phyloP scores from a whole-genome alignment of 441 rosid species.

The Theobroma grandiflorum region DNA sequence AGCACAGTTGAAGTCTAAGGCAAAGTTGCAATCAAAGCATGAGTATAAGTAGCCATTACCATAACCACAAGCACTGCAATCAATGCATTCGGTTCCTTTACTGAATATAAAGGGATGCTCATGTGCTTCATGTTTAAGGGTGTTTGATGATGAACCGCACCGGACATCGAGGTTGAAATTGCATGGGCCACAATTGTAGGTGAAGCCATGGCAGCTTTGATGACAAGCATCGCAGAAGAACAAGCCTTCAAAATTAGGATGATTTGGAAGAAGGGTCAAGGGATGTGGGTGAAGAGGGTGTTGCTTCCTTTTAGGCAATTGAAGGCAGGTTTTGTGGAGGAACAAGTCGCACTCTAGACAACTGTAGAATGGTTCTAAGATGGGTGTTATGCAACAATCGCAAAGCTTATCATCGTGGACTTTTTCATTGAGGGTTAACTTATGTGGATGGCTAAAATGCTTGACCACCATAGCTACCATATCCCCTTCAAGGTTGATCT shows the following conservation, averaged over 20 bases:
- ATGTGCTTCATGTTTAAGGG: conserved; percentile 10
- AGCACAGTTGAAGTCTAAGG: background rate
- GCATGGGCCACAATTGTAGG: background rate
- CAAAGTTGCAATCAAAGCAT: background rate
- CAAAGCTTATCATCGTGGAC: background rate
- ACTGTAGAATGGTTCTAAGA: background rate
- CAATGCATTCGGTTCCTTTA: background rate
- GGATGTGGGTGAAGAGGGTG: conserved; percentile 20
- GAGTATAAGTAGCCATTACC: background rate
- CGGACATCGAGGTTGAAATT: conserved; percentile 5
- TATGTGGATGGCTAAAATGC: conserved; percentile 14
- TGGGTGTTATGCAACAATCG: background rate
- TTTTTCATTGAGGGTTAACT: background rate
- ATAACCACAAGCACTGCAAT: background rate
- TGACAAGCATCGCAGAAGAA: conserved; percentile 15
- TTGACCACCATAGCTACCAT: background rate
- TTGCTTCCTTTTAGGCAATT: conserved; percentile 19
- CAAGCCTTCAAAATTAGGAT: background rate
- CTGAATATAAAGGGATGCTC: background rate
- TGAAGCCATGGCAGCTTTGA: conserved; percentile 12
- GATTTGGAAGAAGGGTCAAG: conserved; percentile 2
- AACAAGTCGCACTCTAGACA: background rate
- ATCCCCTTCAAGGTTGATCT: conserved; percentile 6
- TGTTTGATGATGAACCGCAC: background rate
- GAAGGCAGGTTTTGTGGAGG: conserved; percentile 9